Conservation (phyloP, 306 rosid genomes). For the Aeschynomene evenia region DNA sequence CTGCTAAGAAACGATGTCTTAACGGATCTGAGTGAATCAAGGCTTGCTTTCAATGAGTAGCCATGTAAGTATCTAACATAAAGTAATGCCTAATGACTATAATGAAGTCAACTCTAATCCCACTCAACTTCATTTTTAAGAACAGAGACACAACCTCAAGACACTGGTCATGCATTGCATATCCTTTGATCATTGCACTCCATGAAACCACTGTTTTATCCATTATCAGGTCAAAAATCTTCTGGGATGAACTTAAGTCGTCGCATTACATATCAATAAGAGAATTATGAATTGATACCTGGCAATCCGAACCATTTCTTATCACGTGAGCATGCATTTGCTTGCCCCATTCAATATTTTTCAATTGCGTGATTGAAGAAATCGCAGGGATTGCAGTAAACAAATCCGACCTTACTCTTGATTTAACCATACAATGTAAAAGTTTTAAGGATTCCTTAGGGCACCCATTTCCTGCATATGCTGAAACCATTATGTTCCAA, state of each 20-base stretch:
- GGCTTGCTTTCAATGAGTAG: slow-evolving; percentile 54
- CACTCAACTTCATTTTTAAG: slow-evolving; percentile 52
- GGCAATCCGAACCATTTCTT: slow-evolving; percentile 64
- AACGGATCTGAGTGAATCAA: slow-evolving; percentile 52
- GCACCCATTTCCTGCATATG: slow-evolving; percentile 40
- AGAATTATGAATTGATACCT: slow-evolving; percentile 63
- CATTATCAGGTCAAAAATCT: slow-evolving; percentile 40
- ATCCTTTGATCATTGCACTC: slow-evolving; percentile 77
- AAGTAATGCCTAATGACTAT: slow-evolving; percentile 61
- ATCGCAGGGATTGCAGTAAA: slow-evolving; percentile 68
- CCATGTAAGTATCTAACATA: slow-evolving; percentile 71
- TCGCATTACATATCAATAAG: slow-evolving; percentile 73
- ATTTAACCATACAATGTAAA: slow-evolving; percentile 52
- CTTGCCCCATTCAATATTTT: slow-evolving; percentile 49
- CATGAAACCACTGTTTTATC: slow-evolving; percentile 66
- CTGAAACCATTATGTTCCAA: slow-evolving; percentile 75
- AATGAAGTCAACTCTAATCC: slow-evolving; percentile 52
- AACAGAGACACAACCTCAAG: slow-evolving; percentile 57
- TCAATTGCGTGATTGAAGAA: slow-evolving; percentile 55
- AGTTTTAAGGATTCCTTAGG: slow-evolving; percentile 49
- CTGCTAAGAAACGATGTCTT: slow-evolving; percentile 63
- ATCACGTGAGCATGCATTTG: slow-evolving; percentile 67
- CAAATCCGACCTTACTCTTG: slow-evolving; percentile 62
- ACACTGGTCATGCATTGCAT: slow-evolving; percentile 45
- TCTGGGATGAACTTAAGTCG: slow-evolving; percentile 37